These are phyloP conservation scores for Aspergillus fumigatus DNA, from an alignment of 2,329 filamentous ascomycete genomes.

Conservation along the genomic window DNA sequence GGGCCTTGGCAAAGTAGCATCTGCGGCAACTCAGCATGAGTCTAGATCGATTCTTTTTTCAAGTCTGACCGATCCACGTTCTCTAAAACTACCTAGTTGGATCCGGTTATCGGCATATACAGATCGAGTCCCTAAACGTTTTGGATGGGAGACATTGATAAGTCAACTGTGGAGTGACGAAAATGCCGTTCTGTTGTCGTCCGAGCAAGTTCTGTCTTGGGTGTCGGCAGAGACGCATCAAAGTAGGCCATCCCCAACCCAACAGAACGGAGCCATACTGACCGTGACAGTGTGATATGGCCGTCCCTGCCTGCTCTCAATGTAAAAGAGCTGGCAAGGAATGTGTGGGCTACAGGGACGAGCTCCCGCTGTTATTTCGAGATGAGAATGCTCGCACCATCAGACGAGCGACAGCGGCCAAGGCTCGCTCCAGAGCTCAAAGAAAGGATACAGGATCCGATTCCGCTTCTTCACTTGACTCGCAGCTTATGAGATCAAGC, in stretches of 20 bases:
- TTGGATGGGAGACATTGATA: too few relatives aligned
- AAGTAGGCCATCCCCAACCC: constrained; percentile 4
- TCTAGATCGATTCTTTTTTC: neutral
- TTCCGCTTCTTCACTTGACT: neutral
- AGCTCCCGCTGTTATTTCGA: constrained; percentile 23
- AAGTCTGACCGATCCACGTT: neutral
- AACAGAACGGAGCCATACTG: constrained; percentile 1
- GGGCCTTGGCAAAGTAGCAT: neutral
- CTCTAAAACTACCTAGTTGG: neutral
- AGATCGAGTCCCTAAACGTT: neutral
- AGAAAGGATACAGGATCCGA: neutral
- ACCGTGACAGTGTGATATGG: constrained; percentile 25
- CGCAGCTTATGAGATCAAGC: neutral
- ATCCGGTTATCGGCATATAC: too few relatives aligned
- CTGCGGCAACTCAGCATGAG: neutral
- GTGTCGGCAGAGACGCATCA: constrained; percentile 24
- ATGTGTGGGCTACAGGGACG: constrained; percentile 29
- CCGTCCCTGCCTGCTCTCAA: constrained; percentile 26
- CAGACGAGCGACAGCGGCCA: constrained; percentile 17
- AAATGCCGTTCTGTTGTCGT: constrained; percentile 23
- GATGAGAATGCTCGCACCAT: constrained; percentile 26
- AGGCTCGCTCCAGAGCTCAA: constrained; percentile 8
- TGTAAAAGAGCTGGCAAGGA: constrained; percentile 25
- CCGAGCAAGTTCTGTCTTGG: constrained; percentile 23
- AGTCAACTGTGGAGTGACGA: neutral